Conservation (phyloP, 345 rosid genomes). For the Eucalyptus caleyi region DNA sequence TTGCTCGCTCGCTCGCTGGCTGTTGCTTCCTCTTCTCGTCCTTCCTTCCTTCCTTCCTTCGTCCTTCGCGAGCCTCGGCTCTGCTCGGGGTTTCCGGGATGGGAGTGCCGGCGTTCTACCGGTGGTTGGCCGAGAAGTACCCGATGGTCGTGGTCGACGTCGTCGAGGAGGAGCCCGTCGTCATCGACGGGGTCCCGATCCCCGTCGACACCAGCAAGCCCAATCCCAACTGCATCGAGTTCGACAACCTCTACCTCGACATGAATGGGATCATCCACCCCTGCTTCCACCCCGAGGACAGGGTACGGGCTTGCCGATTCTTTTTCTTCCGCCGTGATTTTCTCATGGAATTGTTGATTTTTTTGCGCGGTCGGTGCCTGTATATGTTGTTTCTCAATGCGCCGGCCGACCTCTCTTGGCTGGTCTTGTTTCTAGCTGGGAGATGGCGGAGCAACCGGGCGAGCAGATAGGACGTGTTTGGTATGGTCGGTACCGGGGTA, state of each 20-base stretch:
- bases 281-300: constrained; percentile 94
- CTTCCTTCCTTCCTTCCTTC: no score
- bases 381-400: not conserved
- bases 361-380: not conserved
- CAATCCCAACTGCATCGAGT: constrained; percentile 75
- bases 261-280: constrained; percentile 99
- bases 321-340: not conserved
- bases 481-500: not conserved
- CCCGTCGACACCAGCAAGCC: constrained; percentile 80
- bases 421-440: not conserved
- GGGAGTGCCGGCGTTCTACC: constrained; percentile 97
- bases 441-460: not conserved
- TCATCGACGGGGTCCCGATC: constrained; percentile 42
- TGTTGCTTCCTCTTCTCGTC: not conserved
- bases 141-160: constrained; percentile 66
- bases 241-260: constrained; percentile 89
- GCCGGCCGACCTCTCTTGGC: not conserved
- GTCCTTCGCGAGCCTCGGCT: not conserved
- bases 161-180: constrained; percentile 76
- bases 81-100: constrained; percentile 3
- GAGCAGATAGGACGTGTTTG: not conserved
- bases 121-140: constrained; percentile 89
- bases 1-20: not conserved
- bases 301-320: constrained; percentile 19
- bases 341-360: not conserved